Conservation (phyloP, 495 filamentous ascomycete genomes). For the Xylaria cubensis region DNA sequence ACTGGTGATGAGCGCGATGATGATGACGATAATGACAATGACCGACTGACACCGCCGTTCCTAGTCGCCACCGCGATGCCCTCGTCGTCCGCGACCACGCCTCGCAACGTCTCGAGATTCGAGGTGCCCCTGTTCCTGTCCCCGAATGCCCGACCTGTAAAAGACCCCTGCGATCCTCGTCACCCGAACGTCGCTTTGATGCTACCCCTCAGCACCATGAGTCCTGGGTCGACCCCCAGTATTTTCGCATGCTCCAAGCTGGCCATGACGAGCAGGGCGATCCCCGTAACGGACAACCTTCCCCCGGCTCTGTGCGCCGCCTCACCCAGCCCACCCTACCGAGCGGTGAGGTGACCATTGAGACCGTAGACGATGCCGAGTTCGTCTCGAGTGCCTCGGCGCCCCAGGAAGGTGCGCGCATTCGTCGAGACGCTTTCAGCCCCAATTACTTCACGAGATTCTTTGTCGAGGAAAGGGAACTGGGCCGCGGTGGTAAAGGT, state of each 20-base stretch:
- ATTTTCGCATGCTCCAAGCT: conserved; percentile 88
- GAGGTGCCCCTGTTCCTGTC: conserved; percentile 64
- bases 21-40: background rate
- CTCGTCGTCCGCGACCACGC: conserved; percentile 89
- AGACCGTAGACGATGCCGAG: conserved; percentile 50
- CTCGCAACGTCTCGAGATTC: conserved; percentile 83
- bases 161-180: conserved; percentile 68
- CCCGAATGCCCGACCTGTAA: conserved; percentile 88
- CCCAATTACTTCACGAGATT: conserved; percentile 90
- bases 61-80: conserved; percentile 86
- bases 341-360: conserved; percentile 36
- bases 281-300: conserved; percentile 39
- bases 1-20: background rate
- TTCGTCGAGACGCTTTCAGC: conserved; percentile 84
- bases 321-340: conserved; percentile 49
- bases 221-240: conserved; percentile 84
- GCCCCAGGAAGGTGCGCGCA: conserved; percentile 63
- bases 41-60: conserved; percentile 11
- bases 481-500: conserved; percentile 91
- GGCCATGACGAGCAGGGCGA: conserved; percentile 42
- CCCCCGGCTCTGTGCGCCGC: conserved; percentile 55
- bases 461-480: conserved; percentile 84
- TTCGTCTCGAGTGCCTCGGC: conserved; percentile 62
- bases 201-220: conserved; percentile 51
- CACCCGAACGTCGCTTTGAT: conserved; percentile 57